phyloP scores from a whole-genome alignment of 2,329 filamentous ascomycete species.

The Bipolaris gigantea region DNA sequence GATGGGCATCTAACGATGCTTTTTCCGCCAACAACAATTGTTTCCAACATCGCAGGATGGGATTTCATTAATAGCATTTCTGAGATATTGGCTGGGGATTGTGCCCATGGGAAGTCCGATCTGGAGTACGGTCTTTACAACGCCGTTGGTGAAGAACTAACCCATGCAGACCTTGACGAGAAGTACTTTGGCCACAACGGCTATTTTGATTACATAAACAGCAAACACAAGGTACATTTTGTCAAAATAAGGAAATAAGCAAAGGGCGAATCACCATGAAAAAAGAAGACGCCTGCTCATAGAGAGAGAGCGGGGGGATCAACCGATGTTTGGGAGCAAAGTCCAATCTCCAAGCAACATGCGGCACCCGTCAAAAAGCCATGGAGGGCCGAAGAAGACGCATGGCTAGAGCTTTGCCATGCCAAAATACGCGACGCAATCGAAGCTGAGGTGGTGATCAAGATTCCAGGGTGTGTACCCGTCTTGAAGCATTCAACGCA shows the following conservation, averaged over 20 bases:
- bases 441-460: slow-evolving; percentile 6
- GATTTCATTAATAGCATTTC: no score
- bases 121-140: not conserved
- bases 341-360: not conserved
- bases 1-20: no score
- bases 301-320: no score
- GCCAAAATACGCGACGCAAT: slow-evolving; percentile 10
- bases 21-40: no score
- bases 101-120: not conserved
- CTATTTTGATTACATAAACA: not conserved
- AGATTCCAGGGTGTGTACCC: not conserved
- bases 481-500: not conserved
- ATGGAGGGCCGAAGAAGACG: slow-evolving; percentile 15
- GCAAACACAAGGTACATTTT: not conserved
- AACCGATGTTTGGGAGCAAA: slow-evolving; percentile 1
- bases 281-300: no score
- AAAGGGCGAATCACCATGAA: not conserved
- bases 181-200: not conserved
- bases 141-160: not conserved
- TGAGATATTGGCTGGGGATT: not conserved
- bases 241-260: not conserved
- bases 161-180: not conserved
- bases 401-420: slow-evolving; percentile 18
- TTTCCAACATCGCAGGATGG: no score
- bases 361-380: slow-evolving; percentile 1